These are phyloP conservation scores for Cladophialophora carrionii DNA, from an alignment of 2,329 filamentous ascomycete species.

Conservation along the genomic window DNA sequence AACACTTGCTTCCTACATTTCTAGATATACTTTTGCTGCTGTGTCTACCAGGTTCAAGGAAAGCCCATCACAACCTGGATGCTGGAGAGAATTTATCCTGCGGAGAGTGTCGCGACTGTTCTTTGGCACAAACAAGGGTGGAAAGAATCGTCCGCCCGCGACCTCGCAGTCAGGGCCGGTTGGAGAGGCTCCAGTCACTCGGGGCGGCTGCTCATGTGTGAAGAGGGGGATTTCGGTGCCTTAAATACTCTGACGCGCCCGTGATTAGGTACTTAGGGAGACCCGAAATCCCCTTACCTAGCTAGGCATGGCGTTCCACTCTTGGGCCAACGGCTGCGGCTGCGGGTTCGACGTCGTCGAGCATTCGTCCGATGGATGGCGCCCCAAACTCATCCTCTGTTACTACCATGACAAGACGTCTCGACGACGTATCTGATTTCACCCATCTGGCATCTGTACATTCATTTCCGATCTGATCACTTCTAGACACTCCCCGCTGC, in stretches of 20 bases:
- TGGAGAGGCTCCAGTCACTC: not conserved
- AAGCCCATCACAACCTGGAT: not conserved
- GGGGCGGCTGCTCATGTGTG: not conserved
- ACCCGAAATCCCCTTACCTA: conserved; percentile 11
- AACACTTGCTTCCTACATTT: not conserved
- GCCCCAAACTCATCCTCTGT: not conserved
- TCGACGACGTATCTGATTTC: conserved; percentile 8
- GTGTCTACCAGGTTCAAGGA: not conserved
- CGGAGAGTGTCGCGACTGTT: not conserved
- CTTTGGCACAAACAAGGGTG: not conserved
- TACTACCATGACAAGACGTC: conserved; percentile 3
- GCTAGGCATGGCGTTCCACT: conserved; percentile 15
- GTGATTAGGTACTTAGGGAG: conserved; percentile 6
- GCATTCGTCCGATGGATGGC: conserved; percentile 11
- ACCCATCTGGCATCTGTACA: conserved; percentile 11
- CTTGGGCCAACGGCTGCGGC: conserved; percentile 5
- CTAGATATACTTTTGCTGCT: no score
- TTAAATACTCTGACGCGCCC: conserved; percentile 16
- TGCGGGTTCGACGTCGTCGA: conserved; percentile 15
- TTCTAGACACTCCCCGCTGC: conserved; percentile 15
- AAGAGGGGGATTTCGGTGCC: not conserved
- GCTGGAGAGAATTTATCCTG: not conserved
- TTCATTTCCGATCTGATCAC: conserved; percentile 11
- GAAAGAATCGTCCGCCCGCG: not conserved
- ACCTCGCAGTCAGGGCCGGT: not conserved